Evolutionary conservation across 2,329 filamentous ascomycete genomes (phyloP), one percentile per base, ranked within the genome.

Genomic region (Berkeleyomyces basicola): DNA sequence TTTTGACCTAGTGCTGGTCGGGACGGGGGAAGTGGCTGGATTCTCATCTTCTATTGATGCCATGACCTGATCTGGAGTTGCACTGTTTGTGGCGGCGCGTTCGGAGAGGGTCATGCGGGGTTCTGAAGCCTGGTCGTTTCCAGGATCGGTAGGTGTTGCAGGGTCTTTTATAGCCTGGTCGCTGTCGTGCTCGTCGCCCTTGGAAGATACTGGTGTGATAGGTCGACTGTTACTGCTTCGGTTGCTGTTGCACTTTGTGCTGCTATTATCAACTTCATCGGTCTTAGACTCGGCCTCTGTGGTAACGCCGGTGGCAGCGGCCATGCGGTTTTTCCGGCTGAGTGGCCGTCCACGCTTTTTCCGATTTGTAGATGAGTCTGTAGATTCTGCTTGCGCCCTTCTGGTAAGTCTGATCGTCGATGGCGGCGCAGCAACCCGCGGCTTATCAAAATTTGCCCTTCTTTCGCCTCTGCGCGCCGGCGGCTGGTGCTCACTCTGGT

Each of bases 401-500:
- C 46, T 51, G 7, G 59, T 1, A 10, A 46, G 11, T 43, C 10
- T 61, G 6, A 46, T 37, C 6, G 51, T 16, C 59, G 33, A 33
- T 23, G 42, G 31, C 7, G 53, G 61, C 4, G 33, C 49, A 37
- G 49, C 14, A 33, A 7, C 49, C n/a, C 59, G 62, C 11, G 69
- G 65, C 67, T 75, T 80, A 7, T 82, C 77, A 61, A 78, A 76
- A 67, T 83, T 82, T 37, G 82, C 82, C 65, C 88, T 83, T 67
- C 87, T 79, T 74, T 93, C 88, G 61, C 95, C 93, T 71, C 93
- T 85, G 69, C 85, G 85, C 4, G 93, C 93, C 0, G 93, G 93
- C 7, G 93, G 93, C 69, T 97, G 93, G 71, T 99, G 90, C 69
- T 96, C 91, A 71, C 89, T 91, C 74, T 96, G 90, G 66, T 96